Evolutionary conservation across 305 asterid species (phyloP).

Genomic region (Fraxinus velutina): DNA sequence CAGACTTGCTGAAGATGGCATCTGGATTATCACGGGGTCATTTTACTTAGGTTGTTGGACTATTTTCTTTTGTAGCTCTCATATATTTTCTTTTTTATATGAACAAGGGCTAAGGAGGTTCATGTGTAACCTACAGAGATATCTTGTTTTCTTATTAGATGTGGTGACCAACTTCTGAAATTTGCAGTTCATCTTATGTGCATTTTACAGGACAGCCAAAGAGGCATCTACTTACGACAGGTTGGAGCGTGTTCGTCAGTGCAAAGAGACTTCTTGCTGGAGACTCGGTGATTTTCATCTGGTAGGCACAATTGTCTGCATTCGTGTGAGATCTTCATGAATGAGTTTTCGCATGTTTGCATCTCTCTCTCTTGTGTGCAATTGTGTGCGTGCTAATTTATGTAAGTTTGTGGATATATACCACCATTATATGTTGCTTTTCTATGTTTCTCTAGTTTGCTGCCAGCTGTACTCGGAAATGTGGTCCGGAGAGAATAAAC

Average conservation of each 20-base stretch:
- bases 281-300: constrained; percentile 90
- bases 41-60: neutral
- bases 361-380: neutral
- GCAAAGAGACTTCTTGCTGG: constrained; percentile 94
- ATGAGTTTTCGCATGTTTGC: neutral
- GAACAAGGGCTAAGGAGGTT: neutral
- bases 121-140: neutral
- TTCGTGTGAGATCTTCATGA: neutral
- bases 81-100: neutral
- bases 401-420: neutral
- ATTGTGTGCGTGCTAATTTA: neutral
- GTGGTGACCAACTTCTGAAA: neutral
- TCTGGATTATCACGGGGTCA: neutral
- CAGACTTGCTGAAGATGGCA: neutral
- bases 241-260: constrained; percentile 96
- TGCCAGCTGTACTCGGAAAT: neutral
- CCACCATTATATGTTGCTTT: neutral
- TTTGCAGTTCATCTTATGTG: constrained; percentile 12
- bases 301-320: constrained; percentile 44
- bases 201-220: constrained; percentile 83
- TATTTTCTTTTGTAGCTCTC: neutral
- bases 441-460: neutral
- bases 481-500: neutral
- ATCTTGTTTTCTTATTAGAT: neutral
- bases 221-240: constrained; percentile 94